Evolutionary conservation across 106 monocot species (phyloP).

Genomic region (Hemerocallis citrina): DNA sequence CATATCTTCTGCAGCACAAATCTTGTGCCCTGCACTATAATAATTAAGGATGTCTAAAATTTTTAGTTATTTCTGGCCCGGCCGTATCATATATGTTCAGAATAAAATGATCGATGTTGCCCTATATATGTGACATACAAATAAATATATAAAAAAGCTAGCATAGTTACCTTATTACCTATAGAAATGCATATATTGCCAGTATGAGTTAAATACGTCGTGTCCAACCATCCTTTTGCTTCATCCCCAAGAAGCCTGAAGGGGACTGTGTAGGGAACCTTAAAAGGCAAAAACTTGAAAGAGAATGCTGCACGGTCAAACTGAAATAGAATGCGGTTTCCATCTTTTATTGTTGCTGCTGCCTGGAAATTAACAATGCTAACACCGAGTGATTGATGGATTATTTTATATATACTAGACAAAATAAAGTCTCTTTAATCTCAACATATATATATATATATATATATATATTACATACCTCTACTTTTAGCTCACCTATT

Average conservation of each 20-base stretch:
- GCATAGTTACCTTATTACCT: slow-evolving; percentile 76
- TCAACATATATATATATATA: background rate
- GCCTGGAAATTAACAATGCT: slow-evolving; percentile 43
- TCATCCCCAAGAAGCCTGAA: slow-evolving; percentile 96
- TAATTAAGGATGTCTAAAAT: slow-evolving; percentile 12
- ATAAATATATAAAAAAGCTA: background rate
- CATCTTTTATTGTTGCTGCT: slow-evolving; percentile 73
- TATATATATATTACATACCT: too few relatives aligned
- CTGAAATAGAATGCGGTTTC: slow-evolving; percentile 69
- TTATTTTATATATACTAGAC: background rate
- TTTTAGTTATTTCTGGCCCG: slow-evolving; percentile 6
- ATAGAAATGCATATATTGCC: slow-evolving; percentile 92
- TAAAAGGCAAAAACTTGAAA: slow-evolving; percentile 92
- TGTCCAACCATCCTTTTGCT: slow-evolving; percentile 98
- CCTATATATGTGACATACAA: background rate
- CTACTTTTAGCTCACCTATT: slow-evolving; percentile 93
- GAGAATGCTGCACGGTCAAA: slow-evolving; percentile 94
- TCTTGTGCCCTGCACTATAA: slow-evolving; percentile 85
- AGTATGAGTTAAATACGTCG: slow-evolving; percentile 72
- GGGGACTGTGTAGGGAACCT: slow-evolving; percentile 95
- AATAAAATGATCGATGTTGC: background rate
- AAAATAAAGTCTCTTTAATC: background rate
- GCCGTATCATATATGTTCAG: background rate
- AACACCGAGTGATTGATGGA: too few relatives aligned
- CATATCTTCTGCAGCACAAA: slow-evolving; percentile 85